Evolutionary conservation across 2,329 filamentous ascomycete species (phyloP).

Genomic region (Sclerotinia nivalis): DNA sequence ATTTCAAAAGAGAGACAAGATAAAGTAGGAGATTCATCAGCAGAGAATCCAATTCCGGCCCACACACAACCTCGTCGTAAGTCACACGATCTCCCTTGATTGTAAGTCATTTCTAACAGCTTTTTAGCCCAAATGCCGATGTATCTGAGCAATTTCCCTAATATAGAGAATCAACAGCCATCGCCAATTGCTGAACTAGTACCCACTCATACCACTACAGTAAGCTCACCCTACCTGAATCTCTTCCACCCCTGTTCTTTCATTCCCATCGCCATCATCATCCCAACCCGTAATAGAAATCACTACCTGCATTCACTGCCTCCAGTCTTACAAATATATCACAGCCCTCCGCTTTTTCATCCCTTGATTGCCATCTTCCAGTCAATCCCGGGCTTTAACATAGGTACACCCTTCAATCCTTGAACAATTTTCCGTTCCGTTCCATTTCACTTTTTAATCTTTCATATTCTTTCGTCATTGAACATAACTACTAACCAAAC

Average conservation of each 20-base stretch:
- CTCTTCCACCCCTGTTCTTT: neutral
- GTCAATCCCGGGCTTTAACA: neutral
- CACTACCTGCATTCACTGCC: neutral
- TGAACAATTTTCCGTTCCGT: neutral
- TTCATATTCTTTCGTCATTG: neutral
- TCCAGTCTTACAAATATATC: neutral
- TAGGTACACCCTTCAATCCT: neutral
- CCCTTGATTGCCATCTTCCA: neutral
- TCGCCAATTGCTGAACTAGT: neutral
- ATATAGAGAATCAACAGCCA: neutral
- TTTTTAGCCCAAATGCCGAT: neutral
- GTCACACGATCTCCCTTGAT: neutral
- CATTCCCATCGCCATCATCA: neutral
- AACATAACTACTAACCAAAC: neutral
- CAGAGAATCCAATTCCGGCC: neutral
- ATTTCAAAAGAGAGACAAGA: neutral
- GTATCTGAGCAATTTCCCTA: neutral
- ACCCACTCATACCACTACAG: neutral
- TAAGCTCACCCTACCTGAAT: neutral
- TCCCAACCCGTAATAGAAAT: neutral
- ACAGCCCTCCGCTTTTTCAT: neutral
- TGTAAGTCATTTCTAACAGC: neutral
- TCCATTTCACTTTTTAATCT: neutral
- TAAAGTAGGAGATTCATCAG: too few relatives aligned
- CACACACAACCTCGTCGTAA: neutral